These are phyloP conservation scores for Haemoproteus tartakovskyi DNA, from an alignment of 169 alveolate genomes.

Conservation along the genomic window DNA sequence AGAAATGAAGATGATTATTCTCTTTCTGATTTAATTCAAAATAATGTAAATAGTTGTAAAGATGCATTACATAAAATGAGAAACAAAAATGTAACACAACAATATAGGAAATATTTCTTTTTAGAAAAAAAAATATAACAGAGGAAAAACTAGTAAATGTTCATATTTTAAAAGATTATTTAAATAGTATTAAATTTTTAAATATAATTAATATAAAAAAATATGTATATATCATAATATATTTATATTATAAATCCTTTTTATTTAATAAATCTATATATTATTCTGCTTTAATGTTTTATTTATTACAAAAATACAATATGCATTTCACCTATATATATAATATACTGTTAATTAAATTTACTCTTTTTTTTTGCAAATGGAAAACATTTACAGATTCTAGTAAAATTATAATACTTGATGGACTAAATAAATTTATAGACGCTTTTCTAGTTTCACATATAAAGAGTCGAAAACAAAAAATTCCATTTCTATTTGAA, in stretches of 20 bases:
- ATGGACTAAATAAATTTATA: constrained; percentile 23
- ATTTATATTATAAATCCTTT: constrained; percentile 22
- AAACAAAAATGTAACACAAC: constrained; percentile 16
- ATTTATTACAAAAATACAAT: constrained; percentile 63
- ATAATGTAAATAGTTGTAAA: constrained; percentile 14
- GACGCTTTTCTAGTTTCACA: constrained; percentile 15
- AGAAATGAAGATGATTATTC: background rate
- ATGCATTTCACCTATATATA: constrained; percentile 40
- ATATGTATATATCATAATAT: constrained; percentile 15
- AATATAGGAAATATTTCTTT: constrained; percentile 12
- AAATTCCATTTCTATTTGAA: too few species aligned
- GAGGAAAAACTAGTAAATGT: constrained; percentile 9
- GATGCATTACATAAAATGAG: constrained; percentile 1
- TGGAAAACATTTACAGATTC: constrained; percentile 16
- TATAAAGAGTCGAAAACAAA: too few species aligned
- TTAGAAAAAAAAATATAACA: constrained; percentile 24
- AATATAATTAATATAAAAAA: constrained; percentile 62
- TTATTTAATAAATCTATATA: constrained; percentile 54
- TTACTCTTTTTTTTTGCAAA: constrained; percentile 20
- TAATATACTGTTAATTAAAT: constrained; percentile 44
- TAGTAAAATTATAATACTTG: constrained; percentile 1
- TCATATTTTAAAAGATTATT: constrained; percentile 37
- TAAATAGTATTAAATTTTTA: constrained; percentile 38
- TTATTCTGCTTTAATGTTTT: constrained; percentile 31
- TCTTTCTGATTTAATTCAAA: background rate